Base-by-base conservation (phyloP, 106 monocot species). In the Dactylorhiza incarnata region DNA sequence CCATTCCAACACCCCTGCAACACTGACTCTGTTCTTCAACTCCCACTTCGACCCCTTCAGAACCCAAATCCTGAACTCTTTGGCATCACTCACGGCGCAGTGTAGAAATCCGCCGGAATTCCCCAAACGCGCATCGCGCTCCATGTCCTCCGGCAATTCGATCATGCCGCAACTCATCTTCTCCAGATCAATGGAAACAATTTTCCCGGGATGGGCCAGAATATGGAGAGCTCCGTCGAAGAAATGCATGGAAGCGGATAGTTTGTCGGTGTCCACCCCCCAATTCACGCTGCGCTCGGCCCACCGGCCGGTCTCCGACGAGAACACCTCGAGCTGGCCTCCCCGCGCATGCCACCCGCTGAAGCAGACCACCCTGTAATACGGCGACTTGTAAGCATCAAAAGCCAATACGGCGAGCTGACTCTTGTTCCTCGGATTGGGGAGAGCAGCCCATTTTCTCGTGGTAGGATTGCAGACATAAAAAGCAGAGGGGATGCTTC, bases 321-420 rank as follows among this genome's bases (percentile, higher is more conserved):
- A 74, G 74, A 77, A 91, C 2, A 88, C 61, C 79, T 85, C 85
- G 1, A 91, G 4, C 56, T 74, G 71, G 7, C 79, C 81, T 23
- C 85, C 81, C 1, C 43, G 76, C 6, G 73, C 76, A 3, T 25
- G 78, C 85, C 87, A 91, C 1, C 68, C 81, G 22, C 79, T 66
- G 79, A 91, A 83, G 73, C 81, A 83, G 11, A 91, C 71, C 9
- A 87, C 85, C 79, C 61, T 91, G 72, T 78, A 90, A 19, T 83
- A 26, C 3, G 73, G 71, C 0, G 83, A 81, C 20, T 45, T 15
- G 73, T 7, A 74, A 0, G 87, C 83, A 50, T 91, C 87, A 56
- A 87, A 91, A 0, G 85, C 83, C 44, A 91, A 43, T 0, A 87
- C 29, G 0, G 90, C 85, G 10, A 84, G 78, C 46, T 56, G 73